Base-by-base conservation (phyloP, 306 rosid species). In the Cicer chorassanicum region DNA sequence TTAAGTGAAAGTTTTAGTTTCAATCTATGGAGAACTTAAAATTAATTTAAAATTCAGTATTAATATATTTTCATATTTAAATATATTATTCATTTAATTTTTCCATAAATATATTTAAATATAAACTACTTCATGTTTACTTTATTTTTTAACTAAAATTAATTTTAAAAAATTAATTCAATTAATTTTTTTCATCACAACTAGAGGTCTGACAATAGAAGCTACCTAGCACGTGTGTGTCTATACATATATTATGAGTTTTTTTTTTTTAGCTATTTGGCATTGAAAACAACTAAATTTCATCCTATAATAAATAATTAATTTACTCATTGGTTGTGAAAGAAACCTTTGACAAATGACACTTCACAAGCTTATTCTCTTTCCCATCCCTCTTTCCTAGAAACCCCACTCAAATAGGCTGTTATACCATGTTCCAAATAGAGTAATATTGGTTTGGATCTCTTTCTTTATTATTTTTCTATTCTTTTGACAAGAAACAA, bases 211-310 rank as follows among this genome's bases (percentile, higher is more conserved):
- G 82, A 78, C 77, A 78, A 62, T 4, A 49, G 65, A 72, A 73
- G 55, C 43, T 59, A 19, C 53, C 70, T 83, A 78, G 86, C 83
- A 83, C 81, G 85, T 72, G 80, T 73, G 86, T 78, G 70, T 61
- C 62, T 54, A 38, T 55, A 15, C 8, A 41, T 24, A 24, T 24
- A 24, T 57, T 54, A 34, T 70, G 75, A 77, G 19, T 45, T 14
- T 24, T 57, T 18, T 24, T 29, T 2, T 29, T 29, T 29, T 3
- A 68, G 68, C 73, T 65, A 54, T 67, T 77, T 45, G 60, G 15
- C 21, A 62, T 72, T 69, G 78, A 79, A 83, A 79, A 79, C 81
- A 69, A 79, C 81, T 61, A 72, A 62, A 70, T 83, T 59, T 79
- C 43, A 77, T 79, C 78, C 74, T 74, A 41, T 79, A 79, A 55